Evolutionary conservation across 768 basidiomycete genomes (phyloP), one percentile per base, ranked within the genome.

Genomic region (Xerocomus brunneocitrinus): DNA sequence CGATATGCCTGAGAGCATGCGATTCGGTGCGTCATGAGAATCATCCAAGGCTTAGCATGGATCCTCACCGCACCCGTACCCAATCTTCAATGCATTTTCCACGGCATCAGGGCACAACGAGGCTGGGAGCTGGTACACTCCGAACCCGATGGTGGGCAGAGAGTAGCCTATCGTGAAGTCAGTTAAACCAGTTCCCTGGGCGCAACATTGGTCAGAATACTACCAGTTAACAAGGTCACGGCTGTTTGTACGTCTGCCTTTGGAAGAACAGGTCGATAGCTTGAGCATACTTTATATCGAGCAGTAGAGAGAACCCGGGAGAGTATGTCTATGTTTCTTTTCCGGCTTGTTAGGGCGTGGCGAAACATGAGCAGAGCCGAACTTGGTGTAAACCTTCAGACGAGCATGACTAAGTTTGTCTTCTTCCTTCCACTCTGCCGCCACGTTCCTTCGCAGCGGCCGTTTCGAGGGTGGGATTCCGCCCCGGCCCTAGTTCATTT

Each of bases 121-220:
- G 1, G 52, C 39, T 27, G 55, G 44, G 31, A 63, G 45, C 32
- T 32, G 31, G 47, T 47, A 68, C 32, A 70, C 67, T 3, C 69
- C 67, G 25, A 58, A 57, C 32, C 69, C 65, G 42, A 68, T 30
- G 24, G 55, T 62, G 31, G 67, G 69, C 40, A 70, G 38, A n/a
- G 59, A 38, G 35, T 59, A 42, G 28, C 66, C 65, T 67, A 38
- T 41, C 31, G 12, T 16, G 28, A 38, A 12, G 14, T 53, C 28
- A 27, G 31, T 44, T 41, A 45, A 34, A 27, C 14, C 38, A 35
- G 30, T 1, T 5, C 14, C 10, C 30, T n/a, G 6, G 35, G 3
- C 6, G 8, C 4, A 8, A 14, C 4, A 30, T 35, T 1, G 9
- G 12, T 31, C 38, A 42, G 44, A 28, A n/a, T 57, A 27, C 4